Conservation (phyloP, 768 basidiomycete species). For the Piloderma croceum region DNA sequence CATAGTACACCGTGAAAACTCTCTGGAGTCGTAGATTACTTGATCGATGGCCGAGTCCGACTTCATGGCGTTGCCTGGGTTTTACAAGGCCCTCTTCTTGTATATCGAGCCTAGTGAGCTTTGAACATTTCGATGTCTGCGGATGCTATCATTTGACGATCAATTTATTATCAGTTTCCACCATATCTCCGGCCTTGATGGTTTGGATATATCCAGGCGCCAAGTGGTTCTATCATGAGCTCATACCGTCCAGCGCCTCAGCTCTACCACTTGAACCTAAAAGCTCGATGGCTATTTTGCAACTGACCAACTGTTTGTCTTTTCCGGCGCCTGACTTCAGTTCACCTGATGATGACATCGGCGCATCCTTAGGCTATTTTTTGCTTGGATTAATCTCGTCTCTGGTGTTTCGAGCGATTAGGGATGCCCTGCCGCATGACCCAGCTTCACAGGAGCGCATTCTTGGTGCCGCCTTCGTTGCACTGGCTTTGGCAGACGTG, state of each 20-base stretch:
- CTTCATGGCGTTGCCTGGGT: constrained; percentile 57
- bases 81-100: constrained; percentile 58
- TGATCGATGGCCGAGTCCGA: constrained; percentile 20
- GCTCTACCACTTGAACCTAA: too few relatives aligned
- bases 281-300: constrained; percentile 60
- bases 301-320: constrained; percentile 58
- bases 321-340: neutral
- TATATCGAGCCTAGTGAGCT: constrained; percentile 61
- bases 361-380: constrained; percentile 45
- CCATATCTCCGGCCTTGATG: constrained; percentile 43
- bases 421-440: constrained; percentile 53
- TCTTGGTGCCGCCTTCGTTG: constrained; percentile 54
- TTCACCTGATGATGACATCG: neutral
- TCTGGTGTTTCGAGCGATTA: constrained; percentile 59
- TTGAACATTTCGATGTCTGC: constrained; percentile 7
- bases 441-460: constrained; percentile 63
- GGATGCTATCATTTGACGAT: neutral
- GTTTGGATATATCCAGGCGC: constrained; percentile 57
- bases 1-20: too few relatives aligned
- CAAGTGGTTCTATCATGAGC: constrained; percentile 60
- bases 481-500: constrained; percentile 68
- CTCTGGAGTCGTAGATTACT: too few relatives aligned
- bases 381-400: constrained; percentile 60
- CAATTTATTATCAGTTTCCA: constrained; percentile 35
- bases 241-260: constrained; percentile 45